A percentile compares a stretch with the other conserved stretches of the same genome.
Evolutionary conservation across 2,329 filamentous ascomycete genomes (phyloP).

Genomic region (Nigrospora osmanthi): DNA sequence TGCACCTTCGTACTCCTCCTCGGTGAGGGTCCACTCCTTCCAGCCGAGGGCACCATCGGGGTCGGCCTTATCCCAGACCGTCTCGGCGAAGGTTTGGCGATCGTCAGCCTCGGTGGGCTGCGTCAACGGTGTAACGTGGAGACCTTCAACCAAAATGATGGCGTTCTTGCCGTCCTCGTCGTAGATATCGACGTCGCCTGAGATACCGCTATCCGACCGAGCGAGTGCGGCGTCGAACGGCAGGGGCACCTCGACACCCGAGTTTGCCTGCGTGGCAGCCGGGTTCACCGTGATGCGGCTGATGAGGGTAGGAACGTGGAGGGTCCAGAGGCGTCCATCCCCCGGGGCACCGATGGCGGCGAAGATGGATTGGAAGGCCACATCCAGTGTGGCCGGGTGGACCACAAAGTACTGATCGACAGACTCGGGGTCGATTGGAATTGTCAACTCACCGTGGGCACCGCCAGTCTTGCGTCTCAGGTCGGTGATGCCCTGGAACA

Average conservation of each 20-base stretch:
- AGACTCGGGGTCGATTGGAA: neutral
- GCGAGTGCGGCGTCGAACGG: constrained; percentile 4
- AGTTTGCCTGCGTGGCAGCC: neutral
- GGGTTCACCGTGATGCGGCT: constrained; percentile 2
- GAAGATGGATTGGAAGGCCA: constrained; percentile 8
- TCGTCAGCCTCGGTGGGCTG: neutral
- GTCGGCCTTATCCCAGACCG: neutral
- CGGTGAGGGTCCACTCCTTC: neutral
- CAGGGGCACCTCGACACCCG: constrained; percentile 9
- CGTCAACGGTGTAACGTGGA: neutral
- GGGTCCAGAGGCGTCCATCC: constrained; percentile 10
- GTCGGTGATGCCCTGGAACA: constrained; percentile 1
- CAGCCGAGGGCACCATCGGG: neutral
- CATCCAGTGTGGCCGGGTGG: constrained; percentile 27
- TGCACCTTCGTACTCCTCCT: neutral
- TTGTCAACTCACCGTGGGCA: neutral
- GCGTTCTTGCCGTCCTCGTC: constrained; percentile 1
- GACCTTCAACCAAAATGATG: neutral
- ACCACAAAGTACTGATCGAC: neutral
- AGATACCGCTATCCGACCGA: neutral
- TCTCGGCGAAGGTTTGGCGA: neutral
- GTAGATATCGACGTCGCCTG: constrained; percentile 3
- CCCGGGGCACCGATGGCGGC: constrained; percentile 7
- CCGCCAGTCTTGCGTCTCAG: neutral
- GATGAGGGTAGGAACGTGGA: constrained; percentile 9